Evolutionary conservation across 1,139 yeast genomes (phyloP), one percentile per base, ranked within the genome.

Genomic region (Pneumocystis canis): DNA sequence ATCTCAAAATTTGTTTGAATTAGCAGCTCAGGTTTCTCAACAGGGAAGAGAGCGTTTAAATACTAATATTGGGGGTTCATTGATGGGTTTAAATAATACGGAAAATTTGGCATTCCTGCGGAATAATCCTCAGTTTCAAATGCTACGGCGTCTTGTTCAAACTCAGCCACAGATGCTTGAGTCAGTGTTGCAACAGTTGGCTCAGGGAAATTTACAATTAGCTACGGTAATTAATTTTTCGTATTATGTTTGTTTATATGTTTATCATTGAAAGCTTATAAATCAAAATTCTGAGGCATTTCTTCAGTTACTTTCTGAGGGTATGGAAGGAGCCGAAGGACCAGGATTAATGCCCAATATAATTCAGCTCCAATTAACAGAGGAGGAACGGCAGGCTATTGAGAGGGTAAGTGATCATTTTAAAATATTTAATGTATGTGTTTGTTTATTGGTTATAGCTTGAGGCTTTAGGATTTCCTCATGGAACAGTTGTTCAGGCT

Each of bases 401-500:
- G 80, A 81, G 68, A 82, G 98, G 72, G 67, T 65, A 63, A 35
- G 11, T 9, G 28, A 25, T 25, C 11, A 25, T 3, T 25, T 47
- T 25, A 25, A 63, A 61, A 16, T n/a, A 25, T 20, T 58, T 58
- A 20, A 14, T 25, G 30, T 47, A 28, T 31, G 14, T 20, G 14
- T 18, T 30, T 9, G 40, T 33, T 18, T 25, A 16, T 9, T n/a
- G n/a, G n/a, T n/a, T n/a, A 40, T 37, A 65, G 65, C 79, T 92
- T 68, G 85, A 95, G 73, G 97, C 87, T 72, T 80, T 92, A 68
- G 99, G 99, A 0, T 92, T 92, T 72, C 96, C 88, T 68, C 82
- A 96, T 69, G 81, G 84, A 70, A 77, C 87, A 67, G 98, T 87
- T 61, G 83, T 90, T 66, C 97, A 90, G 77, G 96, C 95, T 47